Conservation (phyloP, 345 rosid genomes). For the Euphorbia tirucalli region DNA sequence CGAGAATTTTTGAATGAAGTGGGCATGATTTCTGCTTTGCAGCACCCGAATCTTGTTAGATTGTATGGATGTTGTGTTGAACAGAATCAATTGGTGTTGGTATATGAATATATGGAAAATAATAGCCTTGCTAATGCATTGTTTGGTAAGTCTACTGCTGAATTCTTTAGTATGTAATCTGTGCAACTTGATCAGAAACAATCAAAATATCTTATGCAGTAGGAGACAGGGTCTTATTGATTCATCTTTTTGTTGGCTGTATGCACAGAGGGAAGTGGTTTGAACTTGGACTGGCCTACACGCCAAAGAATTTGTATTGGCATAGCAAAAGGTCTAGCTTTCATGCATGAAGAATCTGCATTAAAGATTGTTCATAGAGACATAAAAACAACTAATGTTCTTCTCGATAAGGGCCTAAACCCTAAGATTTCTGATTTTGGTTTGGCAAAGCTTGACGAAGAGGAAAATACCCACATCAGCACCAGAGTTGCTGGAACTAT, state of each 20-base stretch:
- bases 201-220: no score
- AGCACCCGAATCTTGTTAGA: constrained; percentile 72
- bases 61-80: constrained; percentile 68
- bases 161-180: no score
- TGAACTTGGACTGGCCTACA: constrained; percentile 59
- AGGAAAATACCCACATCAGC: constrained; percentile 65
- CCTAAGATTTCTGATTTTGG: constrained; percentile 74
- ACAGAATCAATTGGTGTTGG: constrained; percentile 51
- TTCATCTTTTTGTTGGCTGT: no score
- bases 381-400: constrained; percentile 65
- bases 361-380: constrained; percentile 71
- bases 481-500: constrained; percentile 64
- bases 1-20: constrained; percentile 70
- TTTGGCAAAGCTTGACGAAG: constrained; percentile 64
- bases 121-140: constrained; percentile 55
- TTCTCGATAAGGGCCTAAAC: constrained; percentile 51
- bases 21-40: constrained; percentile 61
- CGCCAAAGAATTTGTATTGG: constrained; percentile 64
- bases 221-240: background rate
- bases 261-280: background rate
- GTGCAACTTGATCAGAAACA: no score
- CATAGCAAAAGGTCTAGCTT: constrained; percentile 63
- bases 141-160: constrained; percentile 41
- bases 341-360: constrained; percentile 68
- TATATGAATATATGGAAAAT: no score